Evolutionary conservation across 1,284 basidiomycete genomes (phyloP), one percentile per base, ranked within the genome.

Genomic region (Ceratobasidium sp.): DNA sequence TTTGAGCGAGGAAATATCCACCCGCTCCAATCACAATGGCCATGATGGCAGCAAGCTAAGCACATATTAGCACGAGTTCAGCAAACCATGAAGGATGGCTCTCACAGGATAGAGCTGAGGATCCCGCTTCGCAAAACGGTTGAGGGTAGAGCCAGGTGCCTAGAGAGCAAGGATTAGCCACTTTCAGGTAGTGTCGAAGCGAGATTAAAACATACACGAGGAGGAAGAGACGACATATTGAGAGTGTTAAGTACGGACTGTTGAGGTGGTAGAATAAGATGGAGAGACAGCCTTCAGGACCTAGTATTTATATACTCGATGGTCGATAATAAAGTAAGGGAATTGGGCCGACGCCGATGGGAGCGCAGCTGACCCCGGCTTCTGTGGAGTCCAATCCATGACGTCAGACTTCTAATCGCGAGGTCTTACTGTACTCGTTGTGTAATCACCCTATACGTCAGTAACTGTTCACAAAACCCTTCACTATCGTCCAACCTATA

Each of bases 111-210:
- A 79, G 15, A 79, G 72, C 56, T 79, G 78, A 20, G 78, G 78
- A 67, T 79, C 78, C n/a, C 71, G 72, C 72, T 79, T 79, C 6
- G 78, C 78, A 64, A 79, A 79, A 28, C 78, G 78, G 42, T 77
- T 68, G 66, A 61, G 39, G 33, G 66, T 77, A 23, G 72, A 75
- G 26, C 72, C 72, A 2, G 61, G 72, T 42, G 72, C 61, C 72
- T 75, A 49, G 6, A 55, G 40, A 66, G 42, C 40, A n/a, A 49
- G 13, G 49, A 20, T 75, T 40, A 75, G 55, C 51, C 10, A 6
- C 39, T 55, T 10, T 20, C 6, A 20, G 23, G 1, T 44, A 13
- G 28, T 46, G 33, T 13, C 18, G 42, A 39, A 5, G 4, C 9
- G 9, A 20, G 33, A 33, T 58, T 51, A 39, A 7, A 58, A 75